Base-by-base conservation (phyloP, 306 rosid genomes). In the Cercis canadensis region DNA sequence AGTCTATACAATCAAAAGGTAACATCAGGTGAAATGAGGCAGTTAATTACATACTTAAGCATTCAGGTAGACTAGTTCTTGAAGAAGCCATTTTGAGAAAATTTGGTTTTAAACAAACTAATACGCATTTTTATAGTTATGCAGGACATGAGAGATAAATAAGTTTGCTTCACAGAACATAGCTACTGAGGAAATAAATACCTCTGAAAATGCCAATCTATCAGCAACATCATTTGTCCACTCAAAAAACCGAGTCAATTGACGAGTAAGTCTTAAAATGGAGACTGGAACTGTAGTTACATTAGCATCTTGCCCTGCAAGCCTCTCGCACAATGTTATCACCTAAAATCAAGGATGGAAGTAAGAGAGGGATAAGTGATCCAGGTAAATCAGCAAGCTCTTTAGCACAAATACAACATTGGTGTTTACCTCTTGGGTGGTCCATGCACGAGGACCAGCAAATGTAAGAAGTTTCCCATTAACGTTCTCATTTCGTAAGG, bases 171-270 rank as follows among this genome's bases (percentile, higher is more conserved):
- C 58, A 51, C 4, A 44, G 39, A 51, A 44, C 24, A 31, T 51
- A 69, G 43, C 49, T 9, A 64, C 6, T 44, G 10, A 49, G 40
- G n/a, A 63, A 65, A 63, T 16, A 37, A 44, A 74, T 88, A 93
- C 97, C 96, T 90, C 97, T 6, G 98, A 89, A 81, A 94, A 94
- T 50, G 98, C 89, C 81, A 94, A 85, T 73, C 98, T 86, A 65
- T 94, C 96, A 45, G 98, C 97, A 79, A 94, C 98, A 84, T 94
- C 98, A 78, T 73, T 91, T 63, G 97, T 94, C 96, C 98, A 94
- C 84, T 90, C 95, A 76, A 94, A 94, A 57, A 90, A 72, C 34
- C 91, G 87, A 8, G 98, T 91, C 73, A 94, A 60, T 71, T 89
- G 98, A 56, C 98, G 92, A 67, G 97, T 89, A 46, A 91, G 70